phyloP scores from a whole-genome alignment of 768 basidiomycete species.

The Leccinum uliginosum region DNA sequence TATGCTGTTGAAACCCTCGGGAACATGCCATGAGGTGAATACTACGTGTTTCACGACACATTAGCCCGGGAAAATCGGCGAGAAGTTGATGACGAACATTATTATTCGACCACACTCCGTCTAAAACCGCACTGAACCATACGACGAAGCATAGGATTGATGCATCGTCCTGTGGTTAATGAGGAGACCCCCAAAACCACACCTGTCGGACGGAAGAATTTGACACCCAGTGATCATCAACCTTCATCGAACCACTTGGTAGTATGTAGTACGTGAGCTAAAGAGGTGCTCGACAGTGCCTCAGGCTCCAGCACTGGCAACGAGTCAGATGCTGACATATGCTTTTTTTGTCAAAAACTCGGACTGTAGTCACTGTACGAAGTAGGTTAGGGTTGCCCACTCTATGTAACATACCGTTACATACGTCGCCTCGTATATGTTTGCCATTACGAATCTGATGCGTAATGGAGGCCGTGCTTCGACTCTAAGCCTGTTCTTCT shows the following conservation, averaged over 20 bases:
- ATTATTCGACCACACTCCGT: background rate
- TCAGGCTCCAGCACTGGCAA: too few relatives aligned
- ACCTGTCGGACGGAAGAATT: background rate
- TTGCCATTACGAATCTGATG: background rate
- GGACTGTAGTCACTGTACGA: background rate
- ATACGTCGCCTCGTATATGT: background rate
- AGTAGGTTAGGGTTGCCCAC: background rate
- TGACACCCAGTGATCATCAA: background rate
- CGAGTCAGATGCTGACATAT: too few relatives aligned
- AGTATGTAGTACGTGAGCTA: background rate
- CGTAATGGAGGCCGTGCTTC: background rate
- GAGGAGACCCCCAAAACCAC: background rate
- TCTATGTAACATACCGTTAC: background rate
- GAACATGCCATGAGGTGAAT: background rate
- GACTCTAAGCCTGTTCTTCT: background rate
- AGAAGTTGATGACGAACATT: background rate
- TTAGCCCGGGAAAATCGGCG: background rate
- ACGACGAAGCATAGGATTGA: background rate
- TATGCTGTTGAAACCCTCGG: background rate
- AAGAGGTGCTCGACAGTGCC: too few relatives aligned
- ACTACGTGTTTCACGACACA: background rate
- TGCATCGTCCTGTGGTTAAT: background rate
- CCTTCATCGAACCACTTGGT: background rate
- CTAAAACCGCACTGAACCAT: background rate
- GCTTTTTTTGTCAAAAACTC: too few relatives aligned